Base-by-base conservation (phyloP, 768 basidiomycete genomes). In the Baorangia bicolor region DNA sequence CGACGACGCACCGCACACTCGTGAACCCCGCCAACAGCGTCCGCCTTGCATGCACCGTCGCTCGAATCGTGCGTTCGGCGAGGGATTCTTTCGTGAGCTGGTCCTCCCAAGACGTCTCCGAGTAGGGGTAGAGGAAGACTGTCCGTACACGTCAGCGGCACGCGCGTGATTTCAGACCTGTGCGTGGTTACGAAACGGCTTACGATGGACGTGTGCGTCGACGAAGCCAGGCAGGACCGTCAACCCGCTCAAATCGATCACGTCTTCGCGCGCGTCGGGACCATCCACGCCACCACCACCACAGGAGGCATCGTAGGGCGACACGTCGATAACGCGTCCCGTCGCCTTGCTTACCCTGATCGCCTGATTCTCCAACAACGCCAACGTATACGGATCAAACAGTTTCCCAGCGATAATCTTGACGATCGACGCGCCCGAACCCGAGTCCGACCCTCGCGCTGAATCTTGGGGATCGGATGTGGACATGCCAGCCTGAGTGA, bases 1-100 rank as follows among this genome's bases (percentile, higher is more conserved):
- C 14, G 14, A 18, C 3, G 8, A 67, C 68, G 20, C 25, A 84
- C 86, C 83, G 74, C 14, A 86, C 84, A 9, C 82, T 75, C 0
- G 87, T 87, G 64, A 79, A 88, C 2, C 85, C 85, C 4, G 84
- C 82, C 74, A 83, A 72, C 14, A 85, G 69, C 4, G 83, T 87
- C 45, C 72, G 71, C 28, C 71, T 77, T 0, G 85, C 86, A 50
- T 87, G 86, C 4, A 79, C 75, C 0, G 82, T 81, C 5, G 86
- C 85, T 34, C 85, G 77, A 10, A 88, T 67, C 2, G 82, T 82
- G 18, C 85, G 78, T 63, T 88, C 85, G 4, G 75, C 76, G 7
- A 84, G 64, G 28, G 74, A 77, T 62, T 86, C 85, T 63, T 78
- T 79, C 5, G 79, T 82, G 16, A 85, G 64, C 60, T 87, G 85